Percentiles rank a stretch among this genome's conserved stretches.
Evolutionary conservation across 2,329 filamentous ascomycete genomes (phyloP).

Genomic region (Cyphellophora europaea): DNA sequence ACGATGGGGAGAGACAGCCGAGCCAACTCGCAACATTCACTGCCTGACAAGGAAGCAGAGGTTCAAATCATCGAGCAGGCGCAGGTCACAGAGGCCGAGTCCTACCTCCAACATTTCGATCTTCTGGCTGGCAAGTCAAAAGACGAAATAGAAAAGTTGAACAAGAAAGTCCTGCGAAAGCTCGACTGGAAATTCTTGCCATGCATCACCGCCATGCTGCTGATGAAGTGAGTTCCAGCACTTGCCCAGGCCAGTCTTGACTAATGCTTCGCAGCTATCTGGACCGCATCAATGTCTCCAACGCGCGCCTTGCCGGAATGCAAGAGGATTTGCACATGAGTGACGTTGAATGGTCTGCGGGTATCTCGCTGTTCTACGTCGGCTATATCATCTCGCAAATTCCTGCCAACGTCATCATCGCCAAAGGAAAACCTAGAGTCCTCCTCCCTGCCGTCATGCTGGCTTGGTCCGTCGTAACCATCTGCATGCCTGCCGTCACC

Average conservation of each 20-base stretch:
- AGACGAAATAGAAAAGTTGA: not conserved
- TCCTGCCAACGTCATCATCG: constrained; percentile 38
- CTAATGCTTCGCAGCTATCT: constrained; percentile 23
- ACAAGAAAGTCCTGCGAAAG: not conserved
- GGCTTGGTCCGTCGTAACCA: constrained; percentile 33
- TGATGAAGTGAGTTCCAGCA: not conserved
- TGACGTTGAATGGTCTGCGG: constrained; percentile 26
- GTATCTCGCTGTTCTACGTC: constrained; percentile 37
- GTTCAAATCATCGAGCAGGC: not conserved
- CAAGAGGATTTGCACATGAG: constrained; percentile 27
- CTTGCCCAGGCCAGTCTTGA: not conserved
- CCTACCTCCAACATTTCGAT: not conserved
- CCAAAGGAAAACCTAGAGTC: constrained; percentile 14
- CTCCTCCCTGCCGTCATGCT: constrained; percentile 27
- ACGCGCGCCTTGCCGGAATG: constrained; percentile 30
- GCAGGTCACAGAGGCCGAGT: not conserved
- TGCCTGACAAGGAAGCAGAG: not conserved
- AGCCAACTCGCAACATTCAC: no score
- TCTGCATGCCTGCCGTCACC: constrained; percentile 35
- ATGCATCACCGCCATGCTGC: constrained; percentile 1
- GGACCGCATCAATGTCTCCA: constrained; percentile 32
- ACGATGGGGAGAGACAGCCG: no score
- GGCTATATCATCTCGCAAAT: constrained; percentile 38
- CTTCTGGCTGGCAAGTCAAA: not conserved
- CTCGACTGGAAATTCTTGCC: constrained; percentile 1